Conservation (phyloP, 2,329 filamentous ascomycete genomes). For the Aspergillus tubingensis region DNA sequence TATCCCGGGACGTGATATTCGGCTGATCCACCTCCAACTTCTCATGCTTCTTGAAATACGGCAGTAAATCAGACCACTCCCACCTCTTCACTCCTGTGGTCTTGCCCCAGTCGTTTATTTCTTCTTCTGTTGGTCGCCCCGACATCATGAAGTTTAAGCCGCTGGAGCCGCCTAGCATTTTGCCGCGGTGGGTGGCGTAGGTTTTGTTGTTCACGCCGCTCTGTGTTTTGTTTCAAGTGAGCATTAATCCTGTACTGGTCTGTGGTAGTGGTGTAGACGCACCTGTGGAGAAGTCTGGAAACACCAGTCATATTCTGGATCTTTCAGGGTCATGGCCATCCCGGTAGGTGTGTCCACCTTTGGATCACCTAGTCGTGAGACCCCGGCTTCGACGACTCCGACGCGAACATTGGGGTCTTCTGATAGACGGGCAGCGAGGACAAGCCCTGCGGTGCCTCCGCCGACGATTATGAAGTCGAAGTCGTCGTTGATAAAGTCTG, state of each 20-base stretch:
- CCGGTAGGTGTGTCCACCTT: constrained; percentile 26
- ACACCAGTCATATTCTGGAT: constrained; percentile 31
- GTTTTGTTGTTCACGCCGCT: too few species aligned
- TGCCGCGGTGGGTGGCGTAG: constrained; percentile 38
- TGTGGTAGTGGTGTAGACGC: constrained; percentile 41
- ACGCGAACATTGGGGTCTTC: constrained; percentile 29
- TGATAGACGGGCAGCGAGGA: constrained; percentile 34
- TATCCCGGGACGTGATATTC: too few species aligned
- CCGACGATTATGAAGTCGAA: constrained; percentile 24
- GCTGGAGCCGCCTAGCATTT: constrained; percentile 53
- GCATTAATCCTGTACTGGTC: rapidly evolving
- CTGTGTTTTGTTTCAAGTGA: too few species aligned
- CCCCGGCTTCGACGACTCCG: constrained; percentile 33
- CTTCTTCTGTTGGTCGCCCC: constrained; percentile 29
- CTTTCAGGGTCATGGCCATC: constrained; percentile 18
- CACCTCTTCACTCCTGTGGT: constrained; percentile 49
- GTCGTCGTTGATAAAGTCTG: background rate
- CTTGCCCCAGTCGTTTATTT: constrained; percentile 49
- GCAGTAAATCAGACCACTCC: constrained; percentile 48
- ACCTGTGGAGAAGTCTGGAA: constrained; percentile 25
- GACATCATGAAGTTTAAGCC: constrained; percentile 46
- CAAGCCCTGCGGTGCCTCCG: constrained; percentile 36
- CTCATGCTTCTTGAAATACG: constrained; percentile 47
- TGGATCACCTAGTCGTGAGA: constrained; percentile 26
- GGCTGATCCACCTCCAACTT: constrained; percentile 10